Evolutionary conservation across 2,329 filamentous ascomycete genomes (phyloP).

Genomic region (Aspergillus sp.): DNA sequence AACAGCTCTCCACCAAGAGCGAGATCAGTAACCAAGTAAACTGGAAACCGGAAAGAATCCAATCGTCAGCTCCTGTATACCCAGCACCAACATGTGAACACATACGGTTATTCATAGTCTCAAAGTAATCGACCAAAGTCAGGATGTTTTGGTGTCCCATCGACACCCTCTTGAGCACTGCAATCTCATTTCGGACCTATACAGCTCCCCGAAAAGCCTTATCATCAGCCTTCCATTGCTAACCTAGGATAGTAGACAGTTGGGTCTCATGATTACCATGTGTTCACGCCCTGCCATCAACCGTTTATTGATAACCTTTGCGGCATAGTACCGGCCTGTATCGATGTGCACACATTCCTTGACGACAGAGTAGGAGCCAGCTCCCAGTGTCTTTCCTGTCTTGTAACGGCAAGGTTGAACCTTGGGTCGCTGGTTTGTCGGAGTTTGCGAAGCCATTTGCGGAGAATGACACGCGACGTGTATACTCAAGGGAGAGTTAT

Average conservation of each 20-base stretch:
- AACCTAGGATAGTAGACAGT: no score
- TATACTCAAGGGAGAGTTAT: background rate
- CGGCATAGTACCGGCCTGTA: slow-evolving; percentile 94
- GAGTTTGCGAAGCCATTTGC: slow-evolving; percentile 27
- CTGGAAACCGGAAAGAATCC: slow-evolving; percentile 31
- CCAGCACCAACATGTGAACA: slow-evolving; percentile 2
- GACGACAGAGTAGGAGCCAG: slow-evolving; percentile 95
- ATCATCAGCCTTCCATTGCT: slow-evolving; percentile 5
- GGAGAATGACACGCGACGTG: background rate
- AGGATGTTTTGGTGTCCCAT: slow-evolving; percentile 99
- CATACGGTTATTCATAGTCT: slow-evolving; percentile 95
- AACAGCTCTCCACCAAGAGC: slow-evolving; percentile 95
- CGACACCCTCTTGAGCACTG: slow-evolving; percentile 93
- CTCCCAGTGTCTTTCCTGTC: slow-evolving; percentile 94
- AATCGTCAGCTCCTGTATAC: slow-evolving; percentile 1
- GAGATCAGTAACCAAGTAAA: slow-evolving; percentile 96
- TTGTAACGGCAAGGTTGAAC: slow-evolving; percentile 97
- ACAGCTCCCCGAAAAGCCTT: background rate
- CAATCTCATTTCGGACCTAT: slow-evolving; percentile 94
- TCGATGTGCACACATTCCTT: slow-evolving; percentile 99
- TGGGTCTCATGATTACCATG: slow-evolving; percentile 61
- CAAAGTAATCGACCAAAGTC: slow-evolving; percentile 97
- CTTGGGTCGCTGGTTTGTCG: slow-evolving; percentile 48
- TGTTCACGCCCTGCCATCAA: slow-evolving; percentile 96
- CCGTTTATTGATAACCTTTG: slow-evolving; percentile 98